Base-by-base conservation (phyloP, 768 basidiomycete genomes). In the Sarcodon sp. region DNA sequence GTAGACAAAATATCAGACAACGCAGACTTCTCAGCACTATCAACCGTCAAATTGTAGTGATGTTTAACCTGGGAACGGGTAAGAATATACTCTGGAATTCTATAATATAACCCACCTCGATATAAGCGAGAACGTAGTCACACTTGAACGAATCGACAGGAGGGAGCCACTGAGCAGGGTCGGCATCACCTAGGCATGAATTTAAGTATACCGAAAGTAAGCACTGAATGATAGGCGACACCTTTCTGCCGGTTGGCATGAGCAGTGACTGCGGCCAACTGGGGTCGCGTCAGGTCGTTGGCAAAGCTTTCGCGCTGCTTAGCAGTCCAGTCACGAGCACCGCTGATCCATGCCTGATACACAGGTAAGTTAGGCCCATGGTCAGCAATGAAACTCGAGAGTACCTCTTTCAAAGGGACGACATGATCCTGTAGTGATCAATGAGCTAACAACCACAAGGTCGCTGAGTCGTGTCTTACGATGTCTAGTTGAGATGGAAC, bases 201-300 rank as follows among this genome's bases (percentile, higher is more conserved):
- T 27, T 33, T 21, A 3, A 46, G 21, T 13, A 7, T 7, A 37
- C 6, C 18, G 33, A n/a, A 7, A n/a, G 33, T 35, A 18, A 47
- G 52, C 21, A 45, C 13, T 31, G 21, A 8, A 5, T 44, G 59
- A 46, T 27, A 27, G 21, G 21, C 21, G 21, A 3, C 53, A 66
- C 71, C 71, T 59, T 76, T 77, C 33, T 71, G 66, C 43, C 68
- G 53, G 57, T 77, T 76, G 35, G 69, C 55, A 48, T 68, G 71
- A 43, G 61, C 65, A 9, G 73, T 70, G 35, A 77, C 67, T 37
- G 75, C 75, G 32, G 76, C 59, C 3, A 79, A 64, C 58, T 77
- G 76, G 6, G 76, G 76, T 21, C 74, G 66, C 1, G 68, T 71
- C 41, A 79, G 57, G 47, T 79, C 77, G 53, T 77, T 79, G 8